phyloP scores from a whole-genome alignment of 345 rosid species.

The Hibiscus trionum region DNA sequence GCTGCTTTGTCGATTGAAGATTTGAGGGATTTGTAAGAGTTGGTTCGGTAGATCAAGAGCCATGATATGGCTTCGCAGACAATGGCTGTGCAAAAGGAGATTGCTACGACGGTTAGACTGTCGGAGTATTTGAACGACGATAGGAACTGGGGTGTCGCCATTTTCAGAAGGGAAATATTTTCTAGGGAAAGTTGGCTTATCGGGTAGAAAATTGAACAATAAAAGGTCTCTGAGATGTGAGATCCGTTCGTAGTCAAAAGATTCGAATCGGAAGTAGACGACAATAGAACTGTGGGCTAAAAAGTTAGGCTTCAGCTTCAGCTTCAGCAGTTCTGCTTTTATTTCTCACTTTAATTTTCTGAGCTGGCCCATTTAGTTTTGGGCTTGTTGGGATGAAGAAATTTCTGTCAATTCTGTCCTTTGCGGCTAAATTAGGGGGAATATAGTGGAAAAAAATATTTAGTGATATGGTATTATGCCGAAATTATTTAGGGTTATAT shows the following conservation, averaged over 20 bases:
- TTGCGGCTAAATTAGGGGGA: background rate
- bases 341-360: background rate
- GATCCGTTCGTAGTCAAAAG: too few species aligned
- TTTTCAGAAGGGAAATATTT: background rate
- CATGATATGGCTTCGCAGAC: slow-evolving; percentile 95
- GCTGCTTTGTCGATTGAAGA: slow-evolving; percentile 94
- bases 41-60: slow-evolving; percentile 94
- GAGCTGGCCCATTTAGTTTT: background rate
- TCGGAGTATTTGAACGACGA: slow-evolving; percentile 72
- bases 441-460: too few species aligned
- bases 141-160: slow-evolving; percentile 36
- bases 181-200: slow-evolving; percentile 1
- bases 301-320: background rate
- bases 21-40: slow-evolving; percentile 82
- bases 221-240: background rate
- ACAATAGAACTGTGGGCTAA: background rate
- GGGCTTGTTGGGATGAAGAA: background rate
- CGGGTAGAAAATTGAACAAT: background rate
- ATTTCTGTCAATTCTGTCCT: background rate
- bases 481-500: too few species aligned
- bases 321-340: background rate
- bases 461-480: too few species aligned
- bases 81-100: slow-evolving; percentile 87
- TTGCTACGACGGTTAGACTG: slow-evolving; percentile 76
- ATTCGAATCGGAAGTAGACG: background rate